These are phyloP conservation scores for Fusarium clavum DNA, from an alignment of 2,329 filamentous ascomycete genomes.

Conservation along the genomic window DNA sequence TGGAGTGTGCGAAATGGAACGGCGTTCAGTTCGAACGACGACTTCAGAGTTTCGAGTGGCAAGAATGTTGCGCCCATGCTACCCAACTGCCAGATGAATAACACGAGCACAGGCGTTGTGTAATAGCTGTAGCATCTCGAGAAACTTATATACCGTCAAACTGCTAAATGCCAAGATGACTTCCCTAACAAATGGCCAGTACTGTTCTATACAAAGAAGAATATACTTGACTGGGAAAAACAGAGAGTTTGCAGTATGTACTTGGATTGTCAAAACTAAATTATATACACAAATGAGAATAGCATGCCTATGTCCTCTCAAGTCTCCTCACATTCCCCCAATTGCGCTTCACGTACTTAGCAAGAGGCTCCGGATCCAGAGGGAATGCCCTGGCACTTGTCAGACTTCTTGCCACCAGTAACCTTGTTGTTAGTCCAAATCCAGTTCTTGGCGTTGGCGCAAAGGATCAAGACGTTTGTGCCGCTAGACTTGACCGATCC, in stretches of 20 bases:
- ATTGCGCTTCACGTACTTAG: constrained; percentile 2
- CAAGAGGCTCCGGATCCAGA: constrained; percentile 42
- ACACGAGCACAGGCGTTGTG: background rate
- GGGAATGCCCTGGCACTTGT: constrained; percentile 46
- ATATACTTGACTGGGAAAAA: accelerated
- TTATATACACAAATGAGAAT: background rate
- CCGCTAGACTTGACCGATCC: constrained; percentile 56
- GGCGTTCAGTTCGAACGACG: background rate
- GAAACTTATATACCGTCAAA: background rate
- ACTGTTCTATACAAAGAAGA: background rate
- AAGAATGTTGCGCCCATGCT: background rate
- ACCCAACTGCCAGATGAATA: background rate
- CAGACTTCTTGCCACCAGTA: constrained; percentile 61
- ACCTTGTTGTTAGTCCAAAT: constrained; percentile 62
- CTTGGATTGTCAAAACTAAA: background rate
- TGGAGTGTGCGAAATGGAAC: background rate
- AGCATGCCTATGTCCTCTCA: accelerated
- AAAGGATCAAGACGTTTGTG: constrained; percentile 65
- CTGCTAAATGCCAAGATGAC: background rate
- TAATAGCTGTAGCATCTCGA: background rate
- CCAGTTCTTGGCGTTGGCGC: constrained; percentile 63
- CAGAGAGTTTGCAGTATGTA: background rate
- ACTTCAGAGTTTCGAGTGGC: background rate
- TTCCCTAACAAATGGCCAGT: background rate
- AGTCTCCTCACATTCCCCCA: background rate